Evolutionary conservation across 2,329 filamentous ascomycete species (phyloP), one percentile per base, ranked within the genome.

Genomic region (Talaromyces sp.): DNA sequence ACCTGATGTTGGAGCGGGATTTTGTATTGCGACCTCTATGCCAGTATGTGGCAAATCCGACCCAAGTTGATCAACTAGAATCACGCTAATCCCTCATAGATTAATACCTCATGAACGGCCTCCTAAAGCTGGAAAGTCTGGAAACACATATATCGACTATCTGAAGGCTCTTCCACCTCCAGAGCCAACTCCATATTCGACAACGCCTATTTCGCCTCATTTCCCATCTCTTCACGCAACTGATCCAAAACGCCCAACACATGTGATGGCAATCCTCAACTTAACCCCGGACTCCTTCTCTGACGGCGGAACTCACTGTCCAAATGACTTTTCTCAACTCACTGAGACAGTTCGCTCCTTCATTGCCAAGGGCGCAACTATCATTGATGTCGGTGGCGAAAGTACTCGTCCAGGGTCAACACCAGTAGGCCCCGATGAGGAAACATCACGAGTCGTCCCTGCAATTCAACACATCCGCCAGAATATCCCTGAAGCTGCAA

Each of bases 271-370:
- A 49, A 96, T 99, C 58, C 80, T 97, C 41, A 99, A 99, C 73
- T 77, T 96, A 47, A 97, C 94, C 0, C 93, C 93, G 0, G 93
- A 99, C 75, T 97, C 93, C 9, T 99, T 99, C 77, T 97, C 93
- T 1, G 92, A 97, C 68, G 93, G 91, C 48, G 91, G 91, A 8
- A 66, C 78, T 8, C 83, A 91, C 70, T 74, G 76, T 39, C 66
- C 77, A 20, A 66, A 74, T 11, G 78, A 83, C 57, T 56, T 75
- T 1, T 56, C 71, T 20, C 62, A 76, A 22, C 79, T 94, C 22
- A 74, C 79, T 11, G 67, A 77, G 11, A 88, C 83, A 1, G 80
- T 92, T 14, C 74, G 78, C 45, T 63, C 74, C 10, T 86, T 91
- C 67, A 82, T 95, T 56, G 72, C 75, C 35, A 77, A 79, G 7